Percentiles rank a stretch among this genome's conserved stretches.
Evolutionary conservation across 768 basidiomycete species (phyloP).

Genomic region (Termitomyces sp.): DNA sequence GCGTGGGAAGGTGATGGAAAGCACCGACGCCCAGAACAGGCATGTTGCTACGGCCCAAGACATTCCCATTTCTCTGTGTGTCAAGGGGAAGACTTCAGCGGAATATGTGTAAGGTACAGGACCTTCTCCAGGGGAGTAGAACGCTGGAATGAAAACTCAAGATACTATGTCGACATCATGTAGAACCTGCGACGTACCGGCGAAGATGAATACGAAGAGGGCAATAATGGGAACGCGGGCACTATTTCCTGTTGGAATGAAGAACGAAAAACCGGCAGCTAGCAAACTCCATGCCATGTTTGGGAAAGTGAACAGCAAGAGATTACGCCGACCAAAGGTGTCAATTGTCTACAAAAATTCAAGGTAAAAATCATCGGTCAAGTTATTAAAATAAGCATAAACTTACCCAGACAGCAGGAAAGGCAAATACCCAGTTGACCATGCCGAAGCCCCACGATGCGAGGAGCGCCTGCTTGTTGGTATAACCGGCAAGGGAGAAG

Average conservation of each 20-base stretch:
- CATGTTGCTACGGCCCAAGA: slow-evolving; percentile 55
- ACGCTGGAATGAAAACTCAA: slow-evolving; percentile 29
- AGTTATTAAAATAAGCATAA: slow-evolving; percentile 19
- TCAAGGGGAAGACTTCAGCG: slow-evolving; percentile 88
- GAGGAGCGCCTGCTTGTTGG: slow-evolving; percentile 52
- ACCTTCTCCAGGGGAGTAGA: slow-evolving; percentile 85
- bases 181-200: slow-evolving; percentile 23
- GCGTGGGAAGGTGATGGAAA: slow-evolving; percentile 59
- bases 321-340: slow-evolving; percentile 75
- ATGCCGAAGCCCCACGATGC: slow-evolving; percentile 69
- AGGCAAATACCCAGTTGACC: slow-evolving; percentile 64
- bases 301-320: slow-evolving; percentile 78
- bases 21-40: slow-evolving; percentile 53
- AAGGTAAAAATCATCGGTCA: slow-evolving; percentile 6
- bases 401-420: slow-evolving; percentile 60
- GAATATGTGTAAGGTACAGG: slow-evolving; percentile 91
- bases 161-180: neutral
- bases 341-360: slow-evolving; percentile 49
- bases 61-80: slow-evolving; percentile 69
- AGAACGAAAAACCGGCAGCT: slow-evolving; percentile 74
- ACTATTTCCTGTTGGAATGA: slow-evolving; percentile 33
- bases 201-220: slow-evolving; percentile 43
- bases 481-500: slow-evolving; percentile 62
- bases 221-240: slow-evolving; percentile 45
- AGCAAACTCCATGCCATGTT: slow-evolving; percentile 77